Evolutionary conservation across 1,284 basidiomycete species (phyloP).

Genomic region (Anthracocystis walkeri): DNA sequence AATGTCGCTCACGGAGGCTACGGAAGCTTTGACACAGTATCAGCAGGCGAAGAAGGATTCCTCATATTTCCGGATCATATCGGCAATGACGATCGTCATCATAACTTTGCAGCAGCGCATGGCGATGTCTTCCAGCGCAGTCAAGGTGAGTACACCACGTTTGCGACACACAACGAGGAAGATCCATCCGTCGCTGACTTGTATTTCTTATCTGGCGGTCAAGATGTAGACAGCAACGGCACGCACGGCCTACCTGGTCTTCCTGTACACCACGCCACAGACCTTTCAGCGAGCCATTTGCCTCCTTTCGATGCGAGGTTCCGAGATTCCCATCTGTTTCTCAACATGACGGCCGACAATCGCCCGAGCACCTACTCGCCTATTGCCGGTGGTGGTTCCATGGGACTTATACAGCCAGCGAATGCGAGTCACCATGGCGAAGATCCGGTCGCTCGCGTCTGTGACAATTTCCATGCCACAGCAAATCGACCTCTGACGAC

Average conservation of each 20-base stretch:
- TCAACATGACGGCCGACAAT: background rate
- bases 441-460: background rate
- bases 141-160: background rate
- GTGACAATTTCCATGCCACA: background rate
- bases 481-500: no score
- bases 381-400: background rate
- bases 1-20: background rate
- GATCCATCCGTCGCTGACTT: background rate
- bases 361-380: background rate
- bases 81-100: background rate
- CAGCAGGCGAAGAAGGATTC: background rate
- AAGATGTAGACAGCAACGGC: background rate
- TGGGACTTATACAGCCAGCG: background rate
- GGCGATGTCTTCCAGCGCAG: background rate
- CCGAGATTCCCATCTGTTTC: background rate
- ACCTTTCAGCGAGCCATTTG: background rate
- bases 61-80: background rate
- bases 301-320: background rate
- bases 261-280: background rate
- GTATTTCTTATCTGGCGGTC: background rate
- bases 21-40: background rate
- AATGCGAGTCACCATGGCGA: background rate
- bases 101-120: background rate
- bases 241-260: slow-evolving; percentile 8
- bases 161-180: background rate